Base-by-base conservation (phyloP, 2,329 filamentous ascomycete species). In the Epichloe bromicola region DNA sequence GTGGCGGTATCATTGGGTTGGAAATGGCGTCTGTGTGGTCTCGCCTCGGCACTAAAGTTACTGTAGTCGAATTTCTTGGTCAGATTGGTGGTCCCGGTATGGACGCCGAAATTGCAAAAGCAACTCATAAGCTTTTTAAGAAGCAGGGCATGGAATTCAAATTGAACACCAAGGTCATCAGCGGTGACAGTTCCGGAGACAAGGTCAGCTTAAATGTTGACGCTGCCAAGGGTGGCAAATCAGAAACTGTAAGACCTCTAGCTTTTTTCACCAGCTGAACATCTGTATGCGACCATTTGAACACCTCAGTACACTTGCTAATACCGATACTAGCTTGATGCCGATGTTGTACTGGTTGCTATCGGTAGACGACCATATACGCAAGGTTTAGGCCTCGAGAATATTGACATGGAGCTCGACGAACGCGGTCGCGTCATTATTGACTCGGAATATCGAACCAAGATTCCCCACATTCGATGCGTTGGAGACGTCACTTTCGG, bases 1-100 rank as follows among this genome's bases (percentile, higher is more conserved):
- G 93, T 61, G 93, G 93, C 67, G 93, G 93, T 69, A 98, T 98
- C 69, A 98, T 98, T 64, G 93, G 93, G 67, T 82, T 98, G 41
- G 93, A 98, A 74, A 98, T 98, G 93, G 88, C 75, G 57, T 97
- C 91, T 49, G 93, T 98, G 50, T 98, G 93, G 93, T 95, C 89
- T 54, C 82, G 93, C 63, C 78, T 98, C 55, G 93, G 93, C 57
- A 71, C 89, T 57, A 88, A 97, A 72, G 93, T 98, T 54, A 98
- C 93, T 55, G 90, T 98, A 53, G 90, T 98, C 52, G 93, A 98
- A 73, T 98, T 93, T 74, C 76, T 98, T 52, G 82, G 84, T 63
- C 90, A 96, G 75, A 97, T 98, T 59, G 93, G 93, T 70, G 93
- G 93, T 53, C 93, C 93, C 46, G 93, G 93, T 61, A 98, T 98